Percentiles rank a stretch among this genome's conserved stretches.
These are phyloP conservation scores for Parmelia sp. DNA, from an alignment of 495 filamentous ascomycete species.

Conservation along the genomic window DNA sequence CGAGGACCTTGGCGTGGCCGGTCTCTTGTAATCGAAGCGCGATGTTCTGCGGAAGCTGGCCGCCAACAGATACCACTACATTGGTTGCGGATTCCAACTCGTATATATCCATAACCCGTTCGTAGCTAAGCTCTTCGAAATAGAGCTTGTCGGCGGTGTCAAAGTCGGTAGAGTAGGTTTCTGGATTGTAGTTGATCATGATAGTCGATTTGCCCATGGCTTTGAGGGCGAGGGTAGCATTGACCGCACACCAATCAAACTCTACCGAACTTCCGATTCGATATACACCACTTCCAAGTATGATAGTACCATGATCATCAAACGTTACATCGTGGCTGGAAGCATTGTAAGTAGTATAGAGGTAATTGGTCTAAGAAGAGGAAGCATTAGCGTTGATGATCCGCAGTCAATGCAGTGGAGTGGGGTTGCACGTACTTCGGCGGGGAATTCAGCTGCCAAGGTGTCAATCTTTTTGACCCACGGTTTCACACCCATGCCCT, in stretches of 20 bases:
- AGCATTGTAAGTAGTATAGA: conserved; percentile 98
- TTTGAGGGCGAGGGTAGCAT: conserved; percentile 76
- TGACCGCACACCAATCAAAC: conserved; percentile 98
- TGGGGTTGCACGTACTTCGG: conserved; percentile 29
- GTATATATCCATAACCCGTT: conserved; percentile 98
- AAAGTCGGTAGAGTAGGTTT: conserved; percentile 85
- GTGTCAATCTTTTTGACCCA: conserved; percentile 99
- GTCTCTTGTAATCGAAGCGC: conserved; percentile 89
- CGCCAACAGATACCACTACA: conserved; percentile 91
- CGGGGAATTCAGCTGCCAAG: conserved; percentile 95
- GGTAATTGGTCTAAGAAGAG: conserved; percentile 59
- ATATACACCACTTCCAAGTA: conserved; percentile 92
- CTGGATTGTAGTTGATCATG: conserved; percentile 96
- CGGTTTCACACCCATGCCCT: conserved; percentile 75
- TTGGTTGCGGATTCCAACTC: conserved; percentile 82
- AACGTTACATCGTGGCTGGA: conserved; percentile 93
- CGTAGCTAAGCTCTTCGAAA: conserved; percentile 95
- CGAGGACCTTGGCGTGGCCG: conserved; percentile 80
- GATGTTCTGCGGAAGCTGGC: conserved; percentile 95
- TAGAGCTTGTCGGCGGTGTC: conserved; percentile 93
- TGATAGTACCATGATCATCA: conserved; percentile 83
- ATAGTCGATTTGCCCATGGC: conserved; percentile 95
- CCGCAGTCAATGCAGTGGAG: neutral
- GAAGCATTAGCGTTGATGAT: conserved; percentile 39
- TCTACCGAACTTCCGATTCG: conserved; percentile 95